phyloP scores from a whole-genome alignment of 2,329 filamentous ascomycete genomes.

The Hypoxylon sp. region DNA sequence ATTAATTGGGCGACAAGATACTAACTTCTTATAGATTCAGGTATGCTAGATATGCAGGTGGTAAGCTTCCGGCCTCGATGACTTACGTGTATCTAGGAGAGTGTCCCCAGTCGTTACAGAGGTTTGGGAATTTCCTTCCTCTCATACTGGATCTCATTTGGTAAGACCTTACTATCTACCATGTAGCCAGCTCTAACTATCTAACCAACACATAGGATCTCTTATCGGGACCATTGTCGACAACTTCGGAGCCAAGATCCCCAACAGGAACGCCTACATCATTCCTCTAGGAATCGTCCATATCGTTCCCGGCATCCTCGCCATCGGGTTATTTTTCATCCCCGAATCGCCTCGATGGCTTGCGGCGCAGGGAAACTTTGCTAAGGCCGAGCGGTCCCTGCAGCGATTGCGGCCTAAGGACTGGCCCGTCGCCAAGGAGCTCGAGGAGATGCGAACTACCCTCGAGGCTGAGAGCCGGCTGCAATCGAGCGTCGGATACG shows the following conservation, averaged over 20 bases:
- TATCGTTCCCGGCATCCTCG: slow-evolving; percentile 48
- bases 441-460: slow-evolving; percentile 49
- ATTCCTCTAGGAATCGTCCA: slow-evolving; percentile 43
- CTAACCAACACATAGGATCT: slow-evolving; percentile 48
- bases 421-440: slow-evolving; percentile 46
- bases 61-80: background rate
- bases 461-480: slow-evolving; percentile 47
- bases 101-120: slow-evolving; percentile 55
- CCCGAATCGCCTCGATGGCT: slow-evolving; percentile 54
- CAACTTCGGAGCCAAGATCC: slow-evolving; percentile 51
- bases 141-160: slow-evolving; percentile 57
- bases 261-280: slow-evolving; percentile 38
- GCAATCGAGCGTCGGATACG: slow-evolving; percentile 46
- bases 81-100: slow-evolving; percentile 48
- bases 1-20: background rate
- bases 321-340: slow-evolving; percentile 49
- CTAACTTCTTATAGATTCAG: slow-evolving; percentile 35
- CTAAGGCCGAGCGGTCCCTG: slow-evolving; percentile 46
- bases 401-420: slow-evolving; percentile 45
- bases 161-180: slow-evolving; percentile 39
- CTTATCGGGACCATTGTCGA: slow-evolving; percentile 60
- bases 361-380: slow-evolving; percentile 45
- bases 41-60: slow-evolving; percentile 5
- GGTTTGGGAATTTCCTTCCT: slow-evolving; percentile 57
- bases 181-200: background rate